phyloP scores from a whole-genome alignment of 768 basidiomycete genomes.

The Lentinula guzmanii region DNA sequence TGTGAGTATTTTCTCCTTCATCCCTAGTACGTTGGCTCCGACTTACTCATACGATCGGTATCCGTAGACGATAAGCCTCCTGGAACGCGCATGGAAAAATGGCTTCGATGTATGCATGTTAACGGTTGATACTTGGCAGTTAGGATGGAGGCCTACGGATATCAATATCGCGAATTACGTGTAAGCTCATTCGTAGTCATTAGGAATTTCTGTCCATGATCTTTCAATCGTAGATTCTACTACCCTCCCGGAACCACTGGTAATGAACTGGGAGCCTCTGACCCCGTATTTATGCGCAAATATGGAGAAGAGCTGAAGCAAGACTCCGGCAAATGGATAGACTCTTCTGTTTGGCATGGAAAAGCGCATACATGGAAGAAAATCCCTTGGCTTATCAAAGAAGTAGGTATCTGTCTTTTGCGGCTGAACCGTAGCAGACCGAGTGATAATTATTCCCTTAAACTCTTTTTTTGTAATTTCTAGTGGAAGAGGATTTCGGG shows the following conservation, averaged over 20 bases:
- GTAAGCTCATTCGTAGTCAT: constrained; percentile 12
- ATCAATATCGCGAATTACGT: constrained; percentile 46
- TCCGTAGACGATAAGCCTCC: constrained; percentile 34
- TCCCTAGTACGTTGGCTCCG: not conserved
- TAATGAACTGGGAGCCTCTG: constrained; percentile 39
- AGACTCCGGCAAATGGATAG: constrained; percentile 44
- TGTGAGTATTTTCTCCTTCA: constrained; percentile 15
- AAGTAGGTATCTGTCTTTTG: constrained; percentile 18
- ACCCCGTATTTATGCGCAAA: constrained; percentile 47
- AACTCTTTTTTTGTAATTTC: not conserved
- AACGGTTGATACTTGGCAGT: constrained; percentile 45
- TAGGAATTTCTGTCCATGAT: not conserved
- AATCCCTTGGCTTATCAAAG: constrained; percentile 40
- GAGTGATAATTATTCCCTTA: not conserved
- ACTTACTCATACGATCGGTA: not conserved
- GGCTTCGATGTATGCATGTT: constrained; percentile 44
- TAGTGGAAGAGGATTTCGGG: constrained; percentile 43
- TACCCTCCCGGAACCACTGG: constrained; percentile 31
- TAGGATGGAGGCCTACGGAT: constrained; percentile 43
- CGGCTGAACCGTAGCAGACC: not conserved
- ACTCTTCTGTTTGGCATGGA: constrained; percentile 42
- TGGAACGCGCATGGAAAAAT: constrained; percentile 38
- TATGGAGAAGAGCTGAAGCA: constrained; percentile 31
- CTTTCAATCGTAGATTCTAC: constrained; percentile 27
- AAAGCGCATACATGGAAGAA: constrained; percentile 50